Percentiles rank a stretch among this genome's conserved stretches.
phyloP scores from a whole-genome alignment of 176 grass and related monocot genomes.

The Cenchrus purpureus region DNA sequence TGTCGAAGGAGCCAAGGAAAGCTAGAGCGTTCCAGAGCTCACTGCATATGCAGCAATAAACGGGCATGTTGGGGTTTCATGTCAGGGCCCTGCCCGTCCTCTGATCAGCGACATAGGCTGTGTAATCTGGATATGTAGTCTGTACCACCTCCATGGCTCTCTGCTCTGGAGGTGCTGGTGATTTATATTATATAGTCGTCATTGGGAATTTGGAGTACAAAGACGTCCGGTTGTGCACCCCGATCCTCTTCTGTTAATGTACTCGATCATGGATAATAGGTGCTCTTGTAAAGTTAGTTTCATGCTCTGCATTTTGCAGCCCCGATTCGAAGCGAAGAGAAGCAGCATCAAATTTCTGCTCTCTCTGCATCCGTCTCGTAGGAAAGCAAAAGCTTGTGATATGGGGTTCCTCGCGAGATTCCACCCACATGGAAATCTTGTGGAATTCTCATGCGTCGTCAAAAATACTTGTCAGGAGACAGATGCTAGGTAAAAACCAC shows the following conservation, averaged over 20 bases:
- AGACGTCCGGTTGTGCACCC: constrained; percentile 5
- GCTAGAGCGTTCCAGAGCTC: constrained; percentile 17
- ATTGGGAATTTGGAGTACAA: background rate
- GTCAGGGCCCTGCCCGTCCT: background rate
- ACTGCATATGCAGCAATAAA: constrained; percentile 33
- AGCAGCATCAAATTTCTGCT: background rate
- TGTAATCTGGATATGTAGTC: constrained; percentile 40
- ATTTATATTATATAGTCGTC: constrained; percentile 14
- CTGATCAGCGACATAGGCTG: background rate
- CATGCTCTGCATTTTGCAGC: background rate
- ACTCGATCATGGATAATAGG: background rate
- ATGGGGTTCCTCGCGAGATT: background rate
- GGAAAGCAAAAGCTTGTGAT: background rate
- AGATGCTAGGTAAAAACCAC: background rate
- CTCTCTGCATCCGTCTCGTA: background rate
- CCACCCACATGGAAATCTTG: background rate
- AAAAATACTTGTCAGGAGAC: background rate
- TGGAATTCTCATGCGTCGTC: too few relatives aligned
- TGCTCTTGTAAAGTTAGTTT: background rate
- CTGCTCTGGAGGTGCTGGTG: constrained; percentile 11
- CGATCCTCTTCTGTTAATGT: background rate
- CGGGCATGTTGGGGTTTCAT: background rate
- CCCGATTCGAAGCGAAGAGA: background rate
- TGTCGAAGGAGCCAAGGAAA: constrained; percentile 36
- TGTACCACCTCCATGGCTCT: background rate